Conservation (phyloP, 2,329 filamentous ascomycete species). For the Pseudopyricularia javanii region DNA sequence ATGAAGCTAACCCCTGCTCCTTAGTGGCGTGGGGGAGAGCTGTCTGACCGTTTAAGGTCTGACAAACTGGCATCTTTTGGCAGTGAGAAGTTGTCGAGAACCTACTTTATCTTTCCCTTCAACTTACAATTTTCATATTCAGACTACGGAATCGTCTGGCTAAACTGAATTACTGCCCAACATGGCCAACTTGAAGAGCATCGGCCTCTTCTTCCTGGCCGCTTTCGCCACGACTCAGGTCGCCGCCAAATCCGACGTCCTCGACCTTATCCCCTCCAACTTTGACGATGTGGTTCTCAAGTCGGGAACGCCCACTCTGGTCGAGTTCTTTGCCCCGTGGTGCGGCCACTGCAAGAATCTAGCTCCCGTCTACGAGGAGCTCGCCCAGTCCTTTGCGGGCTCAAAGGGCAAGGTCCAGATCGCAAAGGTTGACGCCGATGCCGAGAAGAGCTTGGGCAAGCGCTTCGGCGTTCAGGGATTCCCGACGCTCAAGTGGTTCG, state of each 20-base stretch:
- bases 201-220: constrained; percentile 32
- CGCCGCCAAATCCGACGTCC: constrained; percentile 66
- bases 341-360: constrained; percentile 99
- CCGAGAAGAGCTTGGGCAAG: constrained; percentile 72
- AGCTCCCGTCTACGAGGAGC: constrained; percentile 87
- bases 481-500: constrained; percentile 95
- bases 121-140: neutral
- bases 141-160: constrained; percentile 3
- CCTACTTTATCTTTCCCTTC: neutral
- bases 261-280: constrained; percentile 81
- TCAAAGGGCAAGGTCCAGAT: constrained; percentile 66
- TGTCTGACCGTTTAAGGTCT: neutral
- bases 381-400: constrained; percentile 62
- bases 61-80: constrained; percentile 1
- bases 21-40: neutral
- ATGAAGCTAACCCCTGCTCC: neutral
- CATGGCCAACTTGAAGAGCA: constrained; percentile 49
- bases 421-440: constrained; percentile 92
- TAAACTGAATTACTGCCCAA: constrained; percentile 4
- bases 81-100: neutral
- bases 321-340: constrained; percentile 98
- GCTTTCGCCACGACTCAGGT: constrained; percentile 38
- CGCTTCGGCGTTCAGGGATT: constrained; percentile 86
- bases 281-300: constrained; percentile 85
- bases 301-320: constrained; percentile 87